Conservation (phyloP, 164 flowering plant genomes). For the Magnolia kwangsiensis region DNA sequence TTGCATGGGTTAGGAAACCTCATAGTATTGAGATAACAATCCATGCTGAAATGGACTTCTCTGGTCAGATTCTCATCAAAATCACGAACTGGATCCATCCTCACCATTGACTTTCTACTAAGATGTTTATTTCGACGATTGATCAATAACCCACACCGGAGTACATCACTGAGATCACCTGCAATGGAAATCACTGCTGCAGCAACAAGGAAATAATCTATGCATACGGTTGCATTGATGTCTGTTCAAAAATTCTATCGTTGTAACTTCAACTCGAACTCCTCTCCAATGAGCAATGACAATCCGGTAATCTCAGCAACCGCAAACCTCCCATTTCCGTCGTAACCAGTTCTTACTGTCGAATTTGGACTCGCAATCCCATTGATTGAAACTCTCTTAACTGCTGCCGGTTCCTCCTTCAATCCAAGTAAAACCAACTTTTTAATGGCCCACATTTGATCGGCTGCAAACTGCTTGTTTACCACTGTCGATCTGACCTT, state of each 20-base stretch:
- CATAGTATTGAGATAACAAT: too few relatives aligned
- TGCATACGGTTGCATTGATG: too few relatives aligned
- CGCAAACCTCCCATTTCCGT: slow-evolving; percentile 16
- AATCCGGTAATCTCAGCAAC: slow-evolving; percentile 28
- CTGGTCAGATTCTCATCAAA: too few relatives aligned
- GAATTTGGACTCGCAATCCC: background rate
- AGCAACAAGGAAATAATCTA: too few relatives aligned
- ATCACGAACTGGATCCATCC: too few relatives aligned
- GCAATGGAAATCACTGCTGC: too few relatives aligned
- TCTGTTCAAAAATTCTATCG: background rate
- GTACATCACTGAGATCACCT: too few relatives aligned
- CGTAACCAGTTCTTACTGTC: slow-evolving; percentile 5
- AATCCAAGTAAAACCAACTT: slow-evolving; percentile 58
- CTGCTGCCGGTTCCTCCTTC: slow-evolving; percentile 6
- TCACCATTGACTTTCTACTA: too few relatives aligned
- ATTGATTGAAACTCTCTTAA: background rate
- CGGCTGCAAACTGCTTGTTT: slow-evolving; percentile 49
- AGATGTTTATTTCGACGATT: too few relatives aligned
- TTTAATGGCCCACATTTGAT: slow-evolving; percentile 42
- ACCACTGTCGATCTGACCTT: slow-evolving; percentile 41
- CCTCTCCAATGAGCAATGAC: slow-evolving; percentile 39
- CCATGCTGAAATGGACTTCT: too few relatives aligned
- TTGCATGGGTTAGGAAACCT: too few relatives aligned
- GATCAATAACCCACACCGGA: too few relatives aligned
- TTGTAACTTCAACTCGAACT: slow-evolving; percentile 29